Evolutionary conservation across 768 basidiomycete genomes (phyloP), one percentile per base, ranked within the genome.

Genomic region (Macrolepiota dolichaula): DNA sequence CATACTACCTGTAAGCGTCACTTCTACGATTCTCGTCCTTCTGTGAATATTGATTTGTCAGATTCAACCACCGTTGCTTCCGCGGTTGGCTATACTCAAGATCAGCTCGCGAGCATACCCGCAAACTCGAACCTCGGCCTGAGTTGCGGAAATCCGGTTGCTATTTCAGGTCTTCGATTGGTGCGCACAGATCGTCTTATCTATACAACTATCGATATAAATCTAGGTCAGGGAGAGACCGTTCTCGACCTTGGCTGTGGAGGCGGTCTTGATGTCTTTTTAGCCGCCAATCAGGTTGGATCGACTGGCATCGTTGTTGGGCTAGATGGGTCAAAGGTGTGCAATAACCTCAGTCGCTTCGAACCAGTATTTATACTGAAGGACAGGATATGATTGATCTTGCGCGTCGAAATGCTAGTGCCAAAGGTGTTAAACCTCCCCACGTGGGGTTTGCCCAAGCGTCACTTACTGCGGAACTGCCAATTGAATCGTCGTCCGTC

Each of bases 171-270:
- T 38, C 69, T 86, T 55, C 80, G 77, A 67, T 70, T 78, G 66
- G 85, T 81, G 55, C 0, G 68, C 51, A 5, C 55, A n/a, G 27
- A 44, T n/a, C 4, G 11, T 17, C 36, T 51, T 11, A 11, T 7
- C 44, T 42, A 15, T 15, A 27, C 17, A 17, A 12, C 17, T 9
- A 52, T 38, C 12, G 15, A 51, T 32, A 24, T 24, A 25, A n/a
- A 7, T 32, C n/a, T n/a, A 32, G 19, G 13, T 17, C 62, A 85
- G 84, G 85, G 85, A 49, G 85, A 87, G 70, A 73, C 67, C 0
- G 78, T 85, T 3, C 67, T 87, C 1, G 82, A 87, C 67, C 74
- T 87, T 6, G 85, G 85, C 7, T 83, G 78, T 2, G 84, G 85
- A 0, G 82, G 78, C 1, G 85, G 85, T 0, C 72, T 83, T 11